Conservation (phyloP, 2,329 filamentous ascomycete genomes). For the Orbilia javanica region DNA sequence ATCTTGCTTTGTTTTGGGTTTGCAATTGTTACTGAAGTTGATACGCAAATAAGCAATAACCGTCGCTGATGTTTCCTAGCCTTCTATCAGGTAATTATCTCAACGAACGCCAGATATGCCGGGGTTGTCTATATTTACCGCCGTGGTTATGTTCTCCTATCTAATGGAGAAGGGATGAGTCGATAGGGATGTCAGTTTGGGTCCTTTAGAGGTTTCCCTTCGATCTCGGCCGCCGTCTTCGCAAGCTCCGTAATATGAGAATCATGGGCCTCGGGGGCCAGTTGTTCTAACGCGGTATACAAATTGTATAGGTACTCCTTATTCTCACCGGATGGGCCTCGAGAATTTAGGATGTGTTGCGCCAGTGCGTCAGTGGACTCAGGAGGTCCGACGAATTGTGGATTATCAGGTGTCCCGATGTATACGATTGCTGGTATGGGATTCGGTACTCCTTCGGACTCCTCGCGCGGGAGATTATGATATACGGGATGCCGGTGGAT, state of each 20-base stretch:
- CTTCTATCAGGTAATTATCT: conserved; percentile 54
- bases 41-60: conserved; percentile 57
- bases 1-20: conserved; percentile 9
- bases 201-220: conserved; percentile 63
- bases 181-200: not conserved
- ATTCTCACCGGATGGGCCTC: conserved; percentile 89
- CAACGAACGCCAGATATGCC: conserved; percentile 39
- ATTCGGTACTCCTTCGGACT: conserved; percentile 64
- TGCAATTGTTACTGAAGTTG: conserved; percentile 52
- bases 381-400: conserved; percentile 85
- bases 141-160: conserved; percentile 1
- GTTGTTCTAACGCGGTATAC: conserved; percentile 77
- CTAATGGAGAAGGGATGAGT: not conserved
- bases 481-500: conserved; percentile 90
- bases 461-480: conserved; percentile 66
- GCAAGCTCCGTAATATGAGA: conserved; percentile 87
- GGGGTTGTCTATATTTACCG: conserved; percentile 56
- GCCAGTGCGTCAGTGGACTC: conserved; percentile 78
- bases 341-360: conserved; percentile 80
- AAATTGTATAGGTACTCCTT: conserved; percentile 87
- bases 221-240: conserved; percentile 75
- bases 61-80: conserved; percentile 48
- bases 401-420: conserved; percentile 92
- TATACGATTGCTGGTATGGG: conserved; percentile 79
- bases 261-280: conserved; percentile 83